Percentiles rank a stretch among this genome's conserved stretches.
Evolutionary conservation across 2,329 filamentous ascomycete species (phyloP).

Genomic region (Aspergillus arachidicola): DNA sequence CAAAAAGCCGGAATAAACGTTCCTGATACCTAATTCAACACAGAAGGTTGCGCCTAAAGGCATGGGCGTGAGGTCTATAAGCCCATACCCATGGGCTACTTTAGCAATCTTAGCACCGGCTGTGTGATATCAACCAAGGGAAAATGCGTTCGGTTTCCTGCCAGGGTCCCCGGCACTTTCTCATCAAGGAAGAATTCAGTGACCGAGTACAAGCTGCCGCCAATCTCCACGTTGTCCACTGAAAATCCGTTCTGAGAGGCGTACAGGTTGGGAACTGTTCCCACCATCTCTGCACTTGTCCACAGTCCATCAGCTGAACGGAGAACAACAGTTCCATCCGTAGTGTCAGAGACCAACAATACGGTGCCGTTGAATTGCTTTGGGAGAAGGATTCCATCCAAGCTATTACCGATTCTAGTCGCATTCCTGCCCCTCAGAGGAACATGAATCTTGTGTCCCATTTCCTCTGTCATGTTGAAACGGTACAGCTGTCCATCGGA

Average conservation of each 20-base stretch:
- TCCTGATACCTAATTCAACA: background rate
- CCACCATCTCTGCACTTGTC: background rate
- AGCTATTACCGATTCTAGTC: background rate
- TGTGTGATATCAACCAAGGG: constrained; percentile 3
- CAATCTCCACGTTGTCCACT: constrained; percentile 1
- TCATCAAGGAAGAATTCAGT: constrained; percentile 4
- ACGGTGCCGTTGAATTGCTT: background rate
- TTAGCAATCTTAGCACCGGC: background rate
- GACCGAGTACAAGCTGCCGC: constrained; percentile 1
- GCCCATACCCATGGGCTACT: background rate
- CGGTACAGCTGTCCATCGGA: constrained; percentile 4
- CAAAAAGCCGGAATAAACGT: no score
- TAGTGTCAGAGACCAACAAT: constrained; percentile 2
- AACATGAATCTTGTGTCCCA: background rate
- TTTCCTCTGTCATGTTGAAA: background rate
- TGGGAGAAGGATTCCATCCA: constrained; percentile 1
- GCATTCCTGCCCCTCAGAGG: background rate
- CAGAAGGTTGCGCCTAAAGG: background rate
- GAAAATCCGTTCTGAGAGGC: background rate
- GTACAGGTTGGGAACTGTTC: background rate
- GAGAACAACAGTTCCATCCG: background rate
- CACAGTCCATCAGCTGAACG: constrained; percentile 2
- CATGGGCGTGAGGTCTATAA: background rate
- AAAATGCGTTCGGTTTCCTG: background rate
- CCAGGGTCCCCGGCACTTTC: background rate